Percentiles rank a stretch among this genome's conserved stretches.
These are phyloP conservation scores for Aspergillus carlsbadensis DNA, from an alignment of 495 filamentous ascomycete genomes.

Conservation along the genomic window DNA sequence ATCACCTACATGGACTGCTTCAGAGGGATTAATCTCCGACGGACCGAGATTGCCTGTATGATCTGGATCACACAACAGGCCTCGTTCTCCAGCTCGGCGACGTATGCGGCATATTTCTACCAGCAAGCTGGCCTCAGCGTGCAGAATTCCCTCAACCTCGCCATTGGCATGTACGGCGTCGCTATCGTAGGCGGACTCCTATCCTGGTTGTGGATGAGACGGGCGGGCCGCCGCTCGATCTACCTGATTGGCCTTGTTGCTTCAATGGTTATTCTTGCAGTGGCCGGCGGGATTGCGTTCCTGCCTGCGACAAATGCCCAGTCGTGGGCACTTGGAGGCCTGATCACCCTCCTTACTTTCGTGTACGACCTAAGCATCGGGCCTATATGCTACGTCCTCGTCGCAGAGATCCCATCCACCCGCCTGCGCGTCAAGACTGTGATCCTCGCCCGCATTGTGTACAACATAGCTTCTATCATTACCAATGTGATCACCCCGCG, in stretches of 20 bases:
- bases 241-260: slow-evolving; percentile 61
- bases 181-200: slow-evolving; percentile 24
- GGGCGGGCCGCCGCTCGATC: slow-evolving; percentile 65
- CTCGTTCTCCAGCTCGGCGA: slow-evolving; percentile 40
- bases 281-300: slow-evolving; percentile 69
- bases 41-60: slow-evolving; percentile 73
- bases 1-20: slow-evolving; percentile 56
- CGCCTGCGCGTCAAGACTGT: slow-evolving; percentile 77
- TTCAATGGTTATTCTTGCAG: slow-evolving; percentile 60
- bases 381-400: slow-evolving; percentile 71
- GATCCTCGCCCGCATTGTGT: slow-evolving; percentile 65
- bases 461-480: slow-evolving; percentile 69
- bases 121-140: neutral
- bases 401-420: slow-evolving; percentile 69
- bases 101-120: slow-evolving; percentile 6
- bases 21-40: slow-evolving; percentile 64
- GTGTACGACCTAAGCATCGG: slow-evolving; percentile 72
- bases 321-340: slow-evolving; percentile 50
- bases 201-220: slow-evolving; percentile 64
- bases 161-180: slow-evolving; percentile 1
- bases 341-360: slow-evolving; percentile 45
- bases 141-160: neutral
- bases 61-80: slow-evolving; percentile 78
- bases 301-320: slow-evolving; percentile 38
- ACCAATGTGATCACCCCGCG: slow-evolving; percentile 68